Evolutionary conservation across 1,284 basidiomycete genomes (phyloP).

Genomic region (Veloboletus limbatus): DNA sequence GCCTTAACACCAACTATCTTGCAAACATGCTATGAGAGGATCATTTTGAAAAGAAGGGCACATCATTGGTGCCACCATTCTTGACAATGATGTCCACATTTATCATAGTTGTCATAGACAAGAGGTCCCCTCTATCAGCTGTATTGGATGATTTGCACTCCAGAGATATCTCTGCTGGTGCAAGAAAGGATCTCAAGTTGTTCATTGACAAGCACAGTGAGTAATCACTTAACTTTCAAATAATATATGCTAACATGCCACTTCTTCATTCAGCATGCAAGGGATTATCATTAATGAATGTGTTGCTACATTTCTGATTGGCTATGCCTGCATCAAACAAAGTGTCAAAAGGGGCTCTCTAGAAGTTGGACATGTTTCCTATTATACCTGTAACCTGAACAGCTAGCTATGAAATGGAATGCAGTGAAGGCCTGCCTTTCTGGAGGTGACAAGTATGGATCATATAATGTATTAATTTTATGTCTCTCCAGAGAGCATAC

Average conservation of each 20-base stretch:
- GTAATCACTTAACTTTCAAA: too few relatives aligned
- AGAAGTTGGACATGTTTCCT: neutral
- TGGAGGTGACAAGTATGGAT: neutral
- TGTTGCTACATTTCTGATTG: neutral
- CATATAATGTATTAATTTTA: neutral
- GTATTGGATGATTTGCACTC: too few relatives aligned
- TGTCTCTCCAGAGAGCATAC: neutral
- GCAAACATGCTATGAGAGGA: neutral
- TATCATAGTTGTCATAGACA: neutral
- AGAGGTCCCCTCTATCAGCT: neutral
- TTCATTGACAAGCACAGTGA: neutral
- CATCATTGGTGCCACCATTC: neutral
- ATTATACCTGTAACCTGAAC: too few relatives aligned
- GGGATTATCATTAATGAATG: too few relatives aligned
- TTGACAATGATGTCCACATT: neutral
- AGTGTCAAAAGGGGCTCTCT: neutral
- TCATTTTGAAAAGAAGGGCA: neutral
- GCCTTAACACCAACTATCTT: too few relatives aligned
- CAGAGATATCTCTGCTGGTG: too few relatives aligned
- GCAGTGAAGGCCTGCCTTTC: too few relatives aligned
- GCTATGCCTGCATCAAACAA: too few relatives aligned
- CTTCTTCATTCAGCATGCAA: too few relatives aligned
- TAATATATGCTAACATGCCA: neutral
- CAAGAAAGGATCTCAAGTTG: neutral
- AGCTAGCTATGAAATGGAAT: too few relatives aligned